Base-by-base conservation (phyloP, 306 rosid species). In the Trichosanthes truncata region DNA sequence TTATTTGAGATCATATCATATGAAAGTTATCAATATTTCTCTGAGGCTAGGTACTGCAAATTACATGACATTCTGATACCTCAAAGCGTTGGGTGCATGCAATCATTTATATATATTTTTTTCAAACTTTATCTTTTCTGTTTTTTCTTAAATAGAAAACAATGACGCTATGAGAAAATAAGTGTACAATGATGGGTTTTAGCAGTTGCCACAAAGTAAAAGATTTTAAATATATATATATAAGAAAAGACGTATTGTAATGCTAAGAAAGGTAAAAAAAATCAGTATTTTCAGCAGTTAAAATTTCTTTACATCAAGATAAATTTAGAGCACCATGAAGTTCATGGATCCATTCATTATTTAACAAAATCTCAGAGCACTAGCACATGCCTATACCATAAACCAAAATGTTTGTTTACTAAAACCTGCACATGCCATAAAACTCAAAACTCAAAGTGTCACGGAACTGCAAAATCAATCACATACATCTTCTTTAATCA, bases 401-500 rank as follows among this genome's bases (percentile, higher is more conserved):
- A 4, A 74, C 23, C 35, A 49, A 49, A 25, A 29, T 31, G 18
- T 74, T 15, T 12, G 52, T 76, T 76, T 45, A 38, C 48, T 53
- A 35, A 38, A 23, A 17, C 60, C 21, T 48, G 38, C 53, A 40
- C 68, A 56, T n/a, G 48, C 71, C 21, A 41, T 33, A 36, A 69
- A 23, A 77, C 76, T 45, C 38, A 25, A 25, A 40, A 40, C 31
- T n/a, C 46, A 29, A 46, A 80, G n/a, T 72, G 20, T 52, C 52
- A 62, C 5, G 21, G 78, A 38, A 18, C 21, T 67, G 43, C 55
- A 55, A 75, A 41, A 26, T 45, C 25, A 45, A 85, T 78, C 72
- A 65, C 96, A 12, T 91, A 96, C 98, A 35, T 90, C 93, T 71
- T 88, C 88, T 89, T 89, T 86, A 71, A 91, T 90, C 78, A 84